Conservation (phyloP, 2,329 filamentous ascomycete species). For the Thielaviopsis punctulata region DNA sequence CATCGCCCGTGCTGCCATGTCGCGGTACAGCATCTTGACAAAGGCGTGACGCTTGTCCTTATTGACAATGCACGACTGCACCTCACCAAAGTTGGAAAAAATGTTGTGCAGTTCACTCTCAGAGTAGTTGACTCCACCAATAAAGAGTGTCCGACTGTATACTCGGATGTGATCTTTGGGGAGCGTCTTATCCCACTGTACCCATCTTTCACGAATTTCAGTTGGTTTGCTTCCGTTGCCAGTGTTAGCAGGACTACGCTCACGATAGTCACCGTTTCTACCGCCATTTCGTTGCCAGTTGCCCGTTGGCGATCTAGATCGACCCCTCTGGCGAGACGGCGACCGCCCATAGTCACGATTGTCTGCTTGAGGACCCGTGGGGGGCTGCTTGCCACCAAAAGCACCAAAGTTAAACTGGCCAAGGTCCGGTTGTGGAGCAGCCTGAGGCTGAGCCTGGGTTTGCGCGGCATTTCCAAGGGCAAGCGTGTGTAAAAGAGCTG, state of each 20-base stretch:
- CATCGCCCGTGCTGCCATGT: slow-evolving; percentile 70
- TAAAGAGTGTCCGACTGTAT: slow-evolving; percentile 84
- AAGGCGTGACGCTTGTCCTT: slow-evolving; percentile 96
- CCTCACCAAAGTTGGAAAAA: slow-evolving; percentile 66
- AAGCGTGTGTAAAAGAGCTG: slow-evolving; percentile 10
- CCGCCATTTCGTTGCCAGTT: slow-evolving; percentile 26
- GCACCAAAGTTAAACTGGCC: background rate
- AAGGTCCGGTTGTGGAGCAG: background rate
- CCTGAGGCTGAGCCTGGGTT: background rate
- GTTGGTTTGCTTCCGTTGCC: slow-evolving; percentile 16
- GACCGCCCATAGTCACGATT: slow-evolving; percentile 32
- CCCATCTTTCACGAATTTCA: slow-evolving; percentile 28
- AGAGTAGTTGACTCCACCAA: slow-evolving; percentile 79
- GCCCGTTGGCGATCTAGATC: slow-evolving; percentile 45
- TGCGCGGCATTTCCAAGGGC: slow-evolving; percentile 1
- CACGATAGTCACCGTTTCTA: slow-evolving; percentile 48
- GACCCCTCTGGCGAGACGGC: slow-evolving; percentile 37
- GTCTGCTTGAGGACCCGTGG: slow-evolving; percentile 9
- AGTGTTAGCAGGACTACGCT: slow-evolving; percentile 33
- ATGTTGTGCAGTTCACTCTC: slow-evolving; percentile 68
- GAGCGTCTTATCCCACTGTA: slow-evolving; percentile 62
- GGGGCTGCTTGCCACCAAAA: slow-evolving; percentile 6
- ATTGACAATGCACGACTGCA: slow-evolving; percentile 97
- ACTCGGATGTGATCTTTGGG: slow-evolving; percentile 73
- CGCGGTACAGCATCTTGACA: slow-evolving; percentile 90